Evolutionary conservation across 2,329 filamentous ascomycete species (phyloP).

Genomic region (Macrophomina phaseolina): DNA sequence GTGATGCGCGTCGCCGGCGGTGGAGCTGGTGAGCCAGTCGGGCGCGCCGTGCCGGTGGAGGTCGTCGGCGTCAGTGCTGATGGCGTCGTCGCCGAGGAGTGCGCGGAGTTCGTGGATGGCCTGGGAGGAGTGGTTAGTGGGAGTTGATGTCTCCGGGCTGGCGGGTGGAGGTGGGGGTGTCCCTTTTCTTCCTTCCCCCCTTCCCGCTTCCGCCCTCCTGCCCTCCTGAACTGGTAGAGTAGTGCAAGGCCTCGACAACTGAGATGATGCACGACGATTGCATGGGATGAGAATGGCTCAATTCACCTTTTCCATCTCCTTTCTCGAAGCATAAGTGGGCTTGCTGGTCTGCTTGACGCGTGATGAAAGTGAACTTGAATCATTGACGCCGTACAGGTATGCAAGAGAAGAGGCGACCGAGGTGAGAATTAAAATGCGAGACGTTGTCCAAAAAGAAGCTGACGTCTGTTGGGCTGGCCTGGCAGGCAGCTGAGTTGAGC

Average conservation of each 20-base stretch:
- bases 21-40: conserved; percentile 66
- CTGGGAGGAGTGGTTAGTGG: not conserved
- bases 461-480: conserved; percentile 31
- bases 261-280: too few relatives aligned
- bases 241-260: too few relatives aligned
- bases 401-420: conserved; percentile 58
- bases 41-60: conserved; percentile 71
- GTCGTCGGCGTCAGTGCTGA: conserved; percentile 69
- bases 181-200: too few relatives aligned
- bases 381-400: conserved; percentile 56
- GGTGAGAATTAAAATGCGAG: conserved; percentile 54
- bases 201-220: too few relatives aligned
- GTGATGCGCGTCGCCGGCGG: conserved; percentile 64
- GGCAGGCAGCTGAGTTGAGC: conserved; percentile 35
- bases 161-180: too few relatives aligned
- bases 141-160: too few relatives aligned
- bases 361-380: conserved; percentile 36
- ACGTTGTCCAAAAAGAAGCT: conserved; percentile 53
- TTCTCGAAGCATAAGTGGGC: conserved; percentile 55
- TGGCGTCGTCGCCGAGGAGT: conserved; percentile 62
- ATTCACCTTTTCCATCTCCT: conserved; percentile 54
- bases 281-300: too few relatives aligned
- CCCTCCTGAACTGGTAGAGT: too few relatives aligned
- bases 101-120: conserved; percentile 62
- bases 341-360: conserved; percentile 35